A percentile compares a stretch with the other conserved stretches of the same genome.
Evolutionary conservation across 2,329 filamentous ascomycete genomes (phyloP).

Genomic region (Fusarium subglutinans): DNA sequence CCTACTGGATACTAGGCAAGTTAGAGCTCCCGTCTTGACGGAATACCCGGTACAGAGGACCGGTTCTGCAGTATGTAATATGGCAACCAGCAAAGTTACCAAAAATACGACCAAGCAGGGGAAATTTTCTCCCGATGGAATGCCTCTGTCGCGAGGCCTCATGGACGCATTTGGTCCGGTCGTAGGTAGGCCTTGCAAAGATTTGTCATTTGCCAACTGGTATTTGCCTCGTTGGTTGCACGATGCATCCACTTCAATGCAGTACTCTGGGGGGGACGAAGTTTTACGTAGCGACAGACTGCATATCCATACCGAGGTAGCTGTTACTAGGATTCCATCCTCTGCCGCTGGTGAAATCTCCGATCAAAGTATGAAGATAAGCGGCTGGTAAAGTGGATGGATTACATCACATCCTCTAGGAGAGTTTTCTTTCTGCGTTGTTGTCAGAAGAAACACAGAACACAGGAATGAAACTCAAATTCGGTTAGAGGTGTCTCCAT

Average conservation of each 20-base stretch:
- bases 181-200: not conserved
- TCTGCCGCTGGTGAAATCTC: not conserved
- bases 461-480: not conserved
- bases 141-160: not conserved
- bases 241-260: not conserved
- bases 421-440: slow-evolving; percentile 9
- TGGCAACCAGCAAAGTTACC: not conserved
- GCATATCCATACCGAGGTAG: not conserved
- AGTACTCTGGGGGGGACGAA: not conserved
- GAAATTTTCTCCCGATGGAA: not conserved
- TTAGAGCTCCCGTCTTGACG: not conserved
- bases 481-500: not conserved
- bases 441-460: not conserved
- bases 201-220: slow-evolving; percentile 16
- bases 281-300: slow-evolving; percentile 1
- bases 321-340: not conserved
- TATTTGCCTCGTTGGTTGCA: slow-evolving; percentile 4
- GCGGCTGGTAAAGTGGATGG: not conserved
- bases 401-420: slow-evolving; percentile 8
- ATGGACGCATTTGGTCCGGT: not conserved
- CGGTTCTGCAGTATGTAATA: not conserved
- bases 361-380: not conserved
- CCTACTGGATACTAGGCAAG: not conserved
- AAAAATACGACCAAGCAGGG: not conserved
- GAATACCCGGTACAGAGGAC: slow-evolving; percentile 6